These are phyloP conservation scores for Dendrobium chrysotoxum DNA, from an alignment of 106 monocot genomes.

Conservation along the genomic window DNA sequence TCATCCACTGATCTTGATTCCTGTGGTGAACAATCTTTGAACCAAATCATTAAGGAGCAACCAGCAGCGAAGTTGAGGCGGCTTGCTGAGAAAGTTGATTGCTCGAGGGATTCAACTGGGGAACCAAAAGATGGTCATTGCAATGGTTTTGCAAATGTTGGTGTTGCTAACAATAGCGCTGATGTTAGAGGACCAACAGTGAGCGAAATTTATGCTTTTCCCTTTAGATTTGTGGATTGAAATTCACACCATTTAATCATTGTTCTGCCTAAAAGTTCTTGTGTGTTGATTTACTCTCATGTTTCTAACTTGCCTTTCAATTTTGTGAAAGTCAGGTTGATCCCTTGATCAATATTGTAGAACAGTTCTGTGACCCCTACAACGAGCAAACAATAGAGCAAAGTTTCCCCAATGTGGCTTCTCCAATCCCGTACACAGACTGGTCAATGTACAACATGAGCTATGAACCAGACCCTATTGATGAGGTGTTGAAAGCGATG, in stretches of 20 bases:
- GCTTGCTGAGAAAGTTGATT: conserved; percentile 20
- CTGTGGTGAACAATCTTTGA: conserved; percentile 19
- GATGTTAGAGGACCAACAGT: conserved; percentile 14
- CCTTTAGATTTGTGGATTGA: neutral
- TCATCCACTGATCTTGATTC: conserved; percentile 17
- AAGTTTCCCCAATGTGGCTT: conserved; percentile 28
- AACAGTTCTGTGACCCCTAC: conserved; percentile 11
- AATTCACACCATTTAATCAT: neutral
- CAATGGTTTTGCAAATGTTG: conserved; percentile 2
- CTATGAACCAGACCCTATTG: conserved; percentile 20
- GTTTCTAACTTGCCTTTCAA: neutral
- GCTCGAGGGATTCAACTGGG: neutral
- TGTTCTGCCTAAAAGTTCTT: neutral
- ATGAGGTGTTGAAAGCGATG: conserved; percentile 24
- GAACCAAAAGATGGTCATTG: conserved; percentile 16
- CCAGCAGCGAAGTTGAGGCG: conserved; percentile 10
- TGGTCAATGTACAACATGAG: conserved; percentile 15
- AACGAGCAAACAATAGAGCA: conserved; percentile 10
- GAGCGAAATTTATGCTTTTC: neutral
- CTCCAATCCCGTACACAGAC: conserved; percentile 32
- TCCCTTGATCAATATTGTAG: conserved; percentile 24
- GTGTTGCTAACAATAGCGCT: conserved; percentile 1
- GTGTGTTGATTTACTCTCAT: neutral
- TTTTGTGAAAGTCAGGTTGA: conserved; percentile 16
- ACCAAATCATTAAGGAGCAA: conserved; percentile 11